Percentiles rank a stretch among this genome's conserved stretches.
Evolutionary conservation across 2,329 filamentous ascomycete species (phyloP).

Genomic region (Colletotrichum shisoi): DNA sequence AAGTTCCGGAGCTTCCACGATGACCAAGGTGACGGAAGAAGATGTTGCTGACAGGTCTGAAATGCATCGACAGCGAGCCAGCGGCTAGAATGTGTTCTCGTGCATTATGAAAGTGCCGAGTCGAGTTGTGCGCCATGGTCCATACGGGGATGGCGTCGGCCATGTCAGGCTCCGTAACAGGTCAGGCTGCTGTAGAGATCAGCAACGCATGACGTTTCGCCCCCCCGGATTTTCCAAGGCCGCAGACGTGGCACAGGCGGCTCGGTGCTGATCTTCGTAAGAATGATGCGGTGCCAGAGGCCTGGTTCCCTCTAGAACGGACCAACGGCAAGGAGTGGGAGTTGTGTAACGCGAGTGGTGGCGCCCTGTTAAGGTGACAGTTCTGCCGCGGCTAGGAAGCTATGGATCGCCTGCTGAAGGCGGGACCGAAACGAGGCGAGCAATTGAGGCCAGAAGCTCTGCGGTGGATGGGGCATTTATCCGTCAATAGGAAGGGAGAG

Average conservation of each 20-base stretch:
- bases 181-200: constrained; percentile 16
- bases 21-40: neutral
- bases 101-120: neutral
- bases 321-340: neutral
- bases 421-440: neutral
- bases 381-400: neutral
- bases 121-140: neutral
- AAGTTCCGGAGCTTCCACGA: neutral
- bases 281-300: constrained; percentile 5
- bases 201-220: constrained; percentile 28
- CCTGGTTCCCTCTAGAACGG: constrained; percentile 1
- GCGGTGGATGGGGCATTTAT: neutral
- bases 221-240: constrained; percentile 25
- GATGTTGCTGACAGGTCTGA: neutral
- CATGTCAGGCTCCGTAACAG: constrained; percentile 17
- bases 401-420: constrained; percentile 1
- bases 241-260: constrained; percentile 24
- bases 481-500: constrained; percentile 26
- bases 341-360: neutral
- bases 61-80: neutral
- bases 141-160: neutral
- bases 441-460: neutral
- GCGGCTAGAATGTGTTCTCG: neutral
- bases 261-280: constrained; percentile 11
- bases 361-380: neutral